Percentiles rank a stretch among this genome's conserved stretches.
These are phyloP conservation scores for Alternaria triticimaculans DNA, from an alignment of 2,329 filamentous ascomycete species.

Conservation along the genomic window DNA sequence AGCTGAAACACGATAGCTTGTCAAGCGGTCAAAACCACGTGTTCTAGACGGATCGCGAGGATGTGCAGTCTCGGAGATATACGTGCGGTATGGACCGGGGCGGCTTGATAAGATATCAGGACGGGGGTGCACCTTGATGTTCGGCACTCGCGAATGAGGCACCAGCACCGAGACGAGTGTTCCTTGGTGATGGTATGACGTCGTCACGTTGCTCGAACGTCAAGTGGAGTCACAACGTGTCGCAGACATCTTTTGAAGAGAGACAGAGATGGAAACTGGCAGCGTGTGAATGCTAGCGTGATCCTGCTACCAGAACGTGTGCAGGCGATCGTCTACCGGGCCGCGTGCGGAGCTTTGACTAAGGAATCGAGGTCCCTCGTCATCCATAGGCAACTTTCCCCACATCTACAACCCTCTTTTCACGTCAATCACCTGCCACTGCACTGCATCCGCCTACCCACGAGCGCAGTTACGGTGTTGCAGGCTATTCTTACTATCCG, in stretches of 20 bases:
- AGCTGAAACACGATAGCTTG: background rate
- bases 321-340: constrained; percentile 11
- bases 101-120: background rate
- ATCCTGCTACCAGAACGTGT: constrained; percentile 5
- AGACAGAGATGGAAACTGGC: background rate
- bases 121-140: constrained; percentile 6
- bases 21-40: background rate
- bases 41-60: background rate
- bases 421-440: constrained; percentile 7
- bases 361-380: constrained; percentile 15
- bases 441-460: background rate
- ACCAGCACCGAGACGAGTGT: background rate
- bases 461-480: constrained; percentile 4
- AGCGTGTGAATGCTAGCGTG: constrained; percentile 6
- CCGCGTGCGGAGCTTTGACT: constrained; percentile 22
- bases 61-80: background rate
- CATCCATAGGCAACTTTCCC: constrained; percentile 20
- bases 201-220: constrained; percentile 3
- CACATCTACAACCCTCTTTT: constrained; percentile 17
- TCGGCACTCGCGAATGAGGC: constrained; percentile 8
- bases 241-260: background rate
- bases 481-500: background rate
- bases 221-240: background rate
- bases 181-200: constrained; percentile 7
- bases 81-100: background rate